phyloP scores from a whole-genome alignment of 1,139 yeast species.

The Debaryomyces fabryi region DNA sequence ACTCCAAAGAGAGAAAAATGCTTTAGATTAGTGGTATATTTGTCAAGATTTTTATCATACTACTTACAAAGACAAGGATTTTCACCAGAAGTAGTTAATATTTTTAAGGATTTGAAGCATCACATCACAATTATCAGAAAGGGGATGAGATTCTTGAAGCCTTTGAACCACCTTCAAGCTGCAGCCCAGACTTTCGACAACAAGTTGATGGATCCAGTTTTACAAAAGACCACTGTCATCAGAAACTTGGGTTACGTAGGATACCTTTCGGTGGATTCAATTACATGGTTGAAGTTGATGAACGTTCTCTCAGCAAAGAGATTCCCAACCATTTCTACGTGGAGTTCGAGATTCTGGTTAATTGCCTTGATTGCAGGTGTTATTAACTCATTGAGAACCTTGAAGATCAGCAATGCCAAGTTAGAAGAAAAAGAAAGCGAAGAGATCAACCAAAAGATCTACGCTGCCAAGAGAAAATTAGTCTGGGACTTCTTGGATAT shows the following conservation, averaged over 20 bases:
- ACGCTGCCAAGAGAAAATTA: slow-evolving; percentile 60
- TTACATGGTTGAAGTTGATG: slow-evolving; percentile 67
- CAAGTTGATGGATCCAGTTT: slow-evolving; percentile 67
- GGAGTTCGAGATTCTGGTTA: slow-evolving; percentile 76
- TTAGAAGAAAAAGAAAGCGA: slow-evolving; percentile 38
- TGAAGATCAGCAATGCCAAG: slow-evolving; percentile 28
- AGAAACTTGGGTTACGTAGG: slow-evolving; percentile 76
- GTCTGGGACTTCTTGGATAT: slow-evolving; percentile 80
- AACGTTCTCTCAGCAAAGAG: slow-evolving; percentile 40
- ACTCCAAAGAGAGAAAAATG: slow-evolving; percentile 72
- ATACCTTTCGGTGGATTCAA: slow-evolving; percentile 73
- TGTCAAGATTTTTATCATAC: slow-evolving; percentile 70
- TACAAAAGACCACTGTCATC: slow-evolving; percentile 59
- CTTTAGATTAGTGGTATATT: slow-evolving; percentile 79
- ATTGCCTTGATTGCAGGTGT: slow-evolving; percentile 68
- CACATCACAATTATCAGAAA: slow-evolving; percentile 77
- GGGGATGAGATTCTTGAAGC: slow-evolving; percentile 83
- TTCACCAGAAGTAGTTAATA: slow-evolving; percentile 49
- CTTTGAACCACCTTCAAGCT: slow-evolving; percentile 70
- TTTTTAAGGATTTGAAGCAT: slow-evolving; percentile 55
- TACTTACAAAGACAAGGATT: slow-evolving; percentile 66
- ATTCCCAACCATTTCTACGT: slow-evolving; percentile 39
- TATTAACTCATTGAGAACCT: slow-evolving; percentile 53
- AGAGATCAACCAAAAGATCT: slow-evolving; percentile 33
- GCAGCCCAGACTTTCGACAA: slow-evolving; percentile 73